A percentile compares a stretch with the other conserved stretches of the same genome.
phyloP scores from a whole-genome alignment of 352 stramenopile genomes.

The Globisporangium apiculatum region DNA sequence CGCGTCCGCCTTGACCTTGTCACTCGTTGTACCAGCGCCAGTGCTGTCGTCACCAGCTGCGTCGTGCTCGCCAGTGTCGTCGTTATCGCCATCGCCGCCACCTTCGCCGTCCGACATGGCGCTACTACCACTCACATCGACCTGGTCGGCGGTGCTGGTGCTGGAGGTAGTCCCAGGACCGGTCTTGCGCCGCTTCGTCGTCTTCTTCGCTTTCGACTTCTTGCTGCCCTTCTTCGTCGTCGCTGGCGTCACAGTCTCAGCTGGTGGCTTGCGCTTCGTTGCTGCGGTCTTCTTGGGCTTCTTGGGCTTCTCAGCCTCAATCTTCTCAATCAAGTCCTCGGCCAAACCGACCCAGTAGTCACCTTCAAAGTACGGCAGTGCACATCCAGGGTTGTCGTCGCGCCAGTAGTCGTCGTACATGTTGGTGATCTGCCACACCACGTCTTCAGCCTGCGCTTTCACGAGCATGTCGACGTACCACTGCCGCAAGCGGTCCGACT shows the following conservation, averaged over 20 bases:
- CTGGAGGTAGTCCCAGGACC: constrained; percentile 8
- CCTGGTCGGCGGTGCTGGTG: too few relatives aligned
- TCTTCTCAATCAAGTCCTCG: constrained; percentile 86
- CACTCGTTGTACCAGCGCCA: neutral
- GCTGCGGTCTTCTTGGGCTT: constrained; percentile 54
- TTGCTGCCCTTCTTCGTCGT: constrained; percentile 61
- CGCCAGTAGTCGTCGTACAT: constrained; percentile 95
- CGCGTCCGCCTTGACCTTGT: constrained; percentile 26
- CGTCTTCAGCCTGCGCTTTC: constrained; percentile 78
- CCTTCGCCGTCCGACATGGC: constrained; percentile 32
- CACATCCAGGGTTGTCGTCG: constrained; percentile 78
- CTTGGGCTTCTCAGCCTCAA: constrained; percentile 82
- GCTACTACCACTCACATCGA: too few relatives aligned
- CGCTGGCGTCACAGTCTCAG: constrained; percentile 2
- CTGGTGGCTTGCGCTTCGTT: constrained; percentile 47
- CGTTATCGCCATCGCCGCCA: constrained; percentile 25
- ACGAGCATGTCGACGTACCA: constrained; percentile 93
- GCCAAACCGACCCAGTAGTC: constrained; percentile 86
- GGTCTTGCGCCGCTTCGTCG: constrained; percentile 59
- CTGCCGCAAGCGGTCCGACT: constrained; percentile 95
- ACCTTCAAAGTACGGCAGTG: constrained; percentile 80
- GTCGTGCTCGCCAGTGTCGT: constrained; percentile 17
- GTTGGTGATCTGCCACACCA: constrained; percentile 94
- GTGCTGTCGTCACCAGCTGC: constrained; percentile 6
- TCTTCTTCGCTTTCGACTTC: constrained; percentile 78